Conservation (phyloP, 148 eudicot species). For the Rhododendron mucronatum region DNA sequence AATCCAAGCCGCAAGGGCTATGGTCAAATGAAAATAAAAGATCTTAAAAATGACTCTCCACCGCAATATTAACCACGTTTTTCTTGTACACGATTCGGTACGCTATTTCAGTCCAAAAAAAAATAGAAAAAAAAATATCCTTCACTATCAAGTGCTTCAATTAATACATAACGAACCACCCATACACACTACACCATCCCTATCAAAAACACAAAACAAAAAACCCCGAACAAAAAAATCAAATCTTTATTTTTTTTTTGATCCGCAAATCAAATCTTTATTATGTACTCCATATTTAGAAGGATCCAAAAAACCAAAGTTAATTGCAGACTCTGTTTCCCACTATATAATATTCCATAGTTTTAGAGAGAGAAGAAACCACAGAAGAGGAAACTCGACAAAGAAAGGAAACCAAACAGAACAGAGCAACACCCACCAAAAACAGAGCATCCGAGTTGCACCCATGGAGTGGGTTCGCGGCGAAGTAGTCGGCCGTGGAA, state of each 20-base stretch:
- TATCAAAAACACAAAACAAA: neutral
- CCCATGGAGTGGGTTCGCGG: constrained; percentile 76
- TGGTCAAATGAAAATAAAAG: neutral
- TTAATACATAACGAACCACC: neutral
- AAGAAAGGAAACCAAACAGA: neutral
- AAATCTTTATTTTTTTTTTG: too few relatives aligned
- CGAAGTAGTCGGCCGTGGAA: constrained; percentile 51
- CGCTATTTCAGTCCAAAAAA: neutral
- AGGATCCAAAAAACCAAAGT: neutral
- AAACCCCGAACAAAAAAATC: neutral
- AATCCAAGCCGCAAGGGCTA: neutral
- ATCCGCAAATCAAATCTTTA: too few relatives aligned
- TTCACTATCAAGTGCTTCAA: constrained; percentile 46
- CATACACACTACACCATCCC: neutral
- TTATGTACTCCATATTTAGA: too few relatives aligned
- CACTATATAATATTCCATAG: neutral
- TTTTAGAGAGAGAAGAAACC: neutral
- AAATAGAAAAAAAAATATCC: constrained; percentile 4
- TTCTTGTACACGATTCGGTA: too few relatives aligned
- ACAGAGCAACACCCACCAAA: neutral
- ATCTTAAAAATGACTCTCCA: neutral
- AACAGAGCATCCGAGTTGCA: neutral
- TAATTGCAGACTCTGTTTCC: neutral
- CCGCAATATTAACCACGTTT: neutral
- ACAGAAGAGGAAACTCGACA: neutral